Conservation (phyloP, 345 rosid genomes). For the Citrus sinensis region DVS_A1.0 CM039165.1:11232001-11232500, state of each 20-base stretch:
- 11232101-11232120: too few species aligned
- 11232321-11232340: background rate
- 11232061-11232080: too few species aligned
- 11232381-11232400: background rate
- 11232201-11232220: too few species aligned
- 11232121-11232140: too few species aligned
- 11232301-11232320: conserved; percentile 6
- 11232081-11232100: too few species aligned
- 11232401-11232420: background rate
- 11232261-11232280: background rate
- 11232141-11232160: too few species aligned
- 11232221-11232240: background rate
- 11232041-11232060: too few species aligned
- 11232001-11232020: too few species aligned
- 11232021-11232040: too few species aligned
- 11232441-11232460: background rate
- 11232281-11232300: conserved; percentile 12
- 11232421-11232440: background rate
- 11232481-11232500: background rate
- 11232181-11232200: too few species aligned
- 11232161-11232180: too few species aligned
- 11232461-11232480: background rate
- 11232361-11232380: background rate
- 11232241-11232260: conserved; percentile 8
- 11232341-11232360: background rate